These are phyloP conservation scores for Thinopyrum obtusiflorum DNA, from an alignment of 202 grass and related monocot species.

Conservation along the genomic window DNA sequence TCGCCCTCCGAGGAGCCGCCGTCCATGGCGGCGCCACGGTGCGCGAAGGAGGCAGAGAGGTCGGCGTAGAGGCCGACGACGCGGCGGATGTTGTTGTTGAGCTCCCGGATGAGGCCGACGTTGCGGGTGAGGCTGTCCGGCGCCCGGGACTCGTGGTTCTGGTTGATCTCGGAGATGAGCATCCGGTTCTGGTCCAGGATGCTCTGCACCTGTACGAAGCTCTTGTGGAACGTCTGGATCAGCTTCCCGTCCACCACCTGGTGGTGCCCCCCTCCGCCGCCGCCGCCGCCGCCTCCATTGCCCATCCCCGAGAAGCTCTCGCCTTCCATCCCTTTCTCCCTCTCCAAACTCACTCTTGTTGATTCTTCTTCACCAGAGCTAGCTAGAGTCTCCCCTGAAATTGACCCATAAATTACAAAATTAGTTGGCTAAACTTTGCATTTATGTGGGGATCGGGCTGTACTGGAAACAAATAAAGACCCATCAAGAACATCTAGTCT, in stretches of 20 bases:
- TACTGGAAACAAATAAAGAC: conserved; percentile 37
- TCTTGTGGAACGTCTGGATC: conserved; percentile 74
- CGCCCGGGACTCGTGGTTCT: conserved; percentile 67
- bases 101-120: conserved; percentile 75
- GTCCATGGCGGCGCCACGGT: conserved; percentile 35
- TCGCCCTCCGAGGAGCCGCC: conserved; percentile 57
- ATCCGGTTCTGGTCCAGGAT: conserved; percentile 73
- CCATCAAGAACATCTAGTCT: conserved; percentile 24
- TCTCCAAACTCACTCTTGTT: neutral
- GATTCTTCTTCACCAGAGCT: conserved; percentile 4
- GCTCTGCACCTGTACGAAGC: conserved; percentile 81
- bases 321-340: conserved; percentile 44
- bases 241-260: conserved; percentile 51
- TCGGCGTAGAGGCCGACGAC: conserved; percentile 70
- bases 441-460: conserved; percentile 35
- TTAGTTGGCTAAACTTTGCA: conserved; percentile 7
- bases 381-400: conserved; percentile 7
- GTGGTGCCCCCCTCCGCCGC: neutral
- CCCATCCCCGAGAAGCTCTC: conserved; percentile 63
- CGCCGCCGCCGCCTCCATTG: conserved; percentile 35
- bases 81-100: conserved; percentile 87
- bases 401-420: neutral
- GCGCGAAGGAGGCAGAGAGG: conserved; percentile 61
- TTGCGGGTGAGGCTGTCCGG: conserved; percentile 64
- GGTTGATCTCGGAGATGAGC: conserved; percentile 85